Percentiles rank a stretch among this genome's conserved stretches.
These are phyloP conservation scores for Linderina pennispora DNA, from an alignment of 192 early-diverging fungal species.

Conservation along the genomic window DNA sequence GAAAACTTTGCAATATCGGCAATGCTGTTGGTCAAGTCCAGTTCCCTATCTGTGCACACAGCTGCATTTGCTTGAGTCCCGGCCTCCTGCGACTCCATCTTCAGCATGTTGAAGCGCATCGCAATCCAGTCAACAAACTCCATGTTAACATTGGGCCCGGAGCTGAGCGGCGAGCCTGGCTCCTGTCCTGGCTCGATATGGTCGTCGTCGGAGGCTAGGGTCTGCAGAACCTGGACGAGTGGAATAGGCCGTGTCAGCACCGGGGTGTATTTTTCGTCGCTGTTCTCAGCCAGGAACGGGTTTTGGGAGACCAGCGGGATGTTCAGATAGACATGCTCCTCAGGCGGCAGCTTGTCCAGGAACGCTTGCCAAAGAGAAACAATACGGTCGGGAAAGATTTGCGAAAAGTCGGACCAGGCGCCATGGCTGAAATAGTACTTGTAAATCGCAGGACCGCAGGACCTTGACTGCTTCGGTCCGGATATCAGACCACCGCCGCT, in stretches of 20 bases:
- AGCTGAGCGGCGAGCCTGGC: conserved; percentile 23
- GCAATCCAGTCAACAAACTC: conserved; percentile 45
- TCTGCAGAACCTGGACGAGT: conserved; percentile 32
- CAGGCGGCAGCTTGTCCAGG: conserved; percentile 20
- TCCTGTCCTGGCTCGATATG: too few species aligned
- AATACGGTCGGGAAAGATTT: conserved; percentile 38
- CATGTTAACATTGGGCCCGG: conserved; percentile 19
- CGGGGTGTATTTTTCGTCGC: conserved; percentile 33
- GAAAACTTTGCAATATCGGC: too few species aligned
- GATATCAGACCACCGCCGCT: conserved; percentile 39
- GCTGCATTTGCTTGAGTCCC: too few species aligned
- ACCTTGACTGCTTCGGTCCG: conserved; percentile 40
- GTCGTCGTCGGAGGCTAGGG: too few species aligned
- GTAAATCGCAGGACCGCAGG: conserved; percentile 47
- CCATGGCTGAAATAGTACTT: conserved; percentile 48
- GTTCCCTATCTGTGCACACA: too few species aligned
- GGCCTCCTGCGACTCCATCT: too few species aligned
- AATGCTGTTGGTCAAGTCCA: too few species aligned
- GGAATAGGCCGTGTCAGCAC: conserved; percentile 38
- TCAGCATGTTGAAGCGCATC: conserved; percentile 34
- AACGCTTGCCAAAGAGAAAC: conserved; percentile 39
- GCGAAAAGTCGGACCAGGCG: conserved; percentile 42
- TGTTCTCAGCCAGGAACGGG: conserved; percentile 24
- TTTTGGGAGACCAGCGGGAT: conserved; percentile 41
- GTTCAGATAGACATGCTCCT: conserved; percentile 34